Evolutionary conservation across 192 early-diverging fungal species (phyloP).

Genomic region (Chytriomyces confervae): DNA sequence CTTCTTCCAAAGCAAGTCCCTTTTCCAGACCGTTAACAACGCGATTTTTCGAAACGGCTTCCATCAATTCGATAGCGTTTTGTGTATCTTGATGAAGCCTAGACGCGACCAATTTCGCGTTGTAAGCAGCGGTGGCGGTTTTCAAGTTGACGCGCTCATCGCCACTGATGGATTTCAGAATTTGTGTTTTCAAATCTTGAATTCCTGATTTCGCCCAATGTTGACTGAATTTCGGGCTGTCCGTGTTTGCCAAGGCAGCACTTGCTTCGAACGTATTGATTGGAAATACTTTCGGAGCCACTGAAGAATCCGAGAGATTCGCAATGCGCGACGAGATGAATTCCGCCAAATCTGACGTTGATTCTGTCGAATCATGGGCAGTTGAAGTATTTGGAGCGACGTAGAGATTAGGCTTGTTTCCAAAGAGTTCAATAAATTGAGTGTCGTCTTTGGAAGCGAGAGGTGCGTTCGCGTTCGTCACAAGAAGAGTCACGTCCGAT

Average conservation of each 20-base stretch:
- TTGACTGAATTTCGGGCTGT: not conserved
- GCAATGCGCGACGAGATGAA: constrained; percentile 13
- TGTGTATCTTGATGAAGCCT: not conserved
- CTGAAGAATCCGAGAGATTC: constrained; percentile 16
- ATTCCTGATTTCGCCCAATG: constrained; percentile 26
- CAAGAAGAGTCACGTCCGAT: constrained; percentile 46
- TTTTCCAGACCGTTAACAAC: not conserved
- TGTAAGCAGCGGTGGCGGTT: not conserved
- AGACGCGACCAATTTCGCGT: not conserved
- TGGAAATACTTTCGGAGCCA: constrained; percentile 14
- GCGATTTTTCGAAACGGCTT: constrained; percentile 8
- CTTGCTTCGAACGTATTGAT: constrained; percentile 16
- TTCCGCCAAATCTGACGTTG: not conserved
- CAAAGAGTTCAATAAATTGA: constrained; percentile 34
- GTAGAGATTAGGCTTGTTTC: constrained; percentile 39
- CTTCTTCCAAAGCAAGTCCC: constrained; percentile 37
- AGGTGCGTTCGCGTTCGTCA: constrained; percentile 33
- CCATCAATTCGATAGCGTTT: constrained; percentile 2
- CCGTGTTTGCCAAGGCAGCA: not conserved
- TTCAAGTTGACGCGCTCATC: constrained; percentile 14
- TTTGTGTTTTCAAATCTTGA: constrained; percentile 29
- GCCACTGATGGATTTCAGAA: constrained; percentile 25
- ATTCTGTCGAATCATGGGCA: not conserved
- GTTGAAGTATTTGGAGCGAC: constrained; percentile 38
- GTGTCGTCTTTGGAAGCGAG: constrained; percentile 31